Evolutionary conservation across 2,329 filamentous ascomycete species (phyloP), one percentile per base, ranked within the genome.

Genomic region (Nemania diffusa): DNA sequence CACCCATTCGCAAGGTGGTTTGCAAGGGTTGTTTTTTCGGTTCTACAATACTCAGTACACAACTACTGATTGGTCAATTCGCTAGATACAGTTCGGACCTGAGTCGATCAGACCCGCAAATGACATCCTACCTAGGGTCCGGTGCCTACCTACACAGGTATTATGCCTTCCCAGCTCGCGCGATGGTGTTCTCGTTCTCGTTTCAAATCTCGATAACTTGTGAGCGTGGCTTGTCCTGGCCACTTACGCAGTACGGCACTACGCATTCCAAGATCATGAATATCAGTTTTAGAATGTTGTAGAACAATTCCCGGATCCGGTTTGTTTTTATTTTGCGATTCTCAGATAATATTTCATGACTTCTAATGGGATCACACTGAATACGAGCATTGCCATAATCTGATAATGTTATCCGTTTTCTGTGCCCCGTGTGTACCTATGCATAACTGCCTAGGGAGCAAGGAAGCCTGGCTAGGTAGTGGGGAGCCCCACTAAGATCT

Each of bases 21-120:
- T 7, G 20, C 5, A 17, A 11, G 29, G 46, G 22, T 24, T 26
- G 50, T 29, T 22, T 29, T 24, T 15, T 44, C 20, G 40, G 6
- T 44, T 20, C 40, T 6, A n/a, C 40, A 17, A 13, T 15, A 40
- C 15, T 24, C 48, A 24, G 37, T 17, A n/a, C n/a, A n/a, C n/a
- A n/a, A n/a, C n/a, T n/a, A 11, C n/a, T 61, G 27, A 65, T 68
- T 65, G 62, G 65, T 9, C 53, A 57, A 61, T 61, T 46, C 29
- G 17, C 27, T 32, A 52, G 8, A 17, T 34, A 24, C 26, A 5
- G 46, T 52, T 22, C n/a, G 34, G 34, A 2, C 46, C 29, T 57
- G 62, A 62, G 53, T 62, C 62, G 60, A 57, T 57, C 22, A 17
- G 20, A 15, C 22, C 46, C n/a, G 24, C 52, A 37, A 57, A 61